Base-by-base conservation (phyloP, 148 eudicot species). In the Rhododendron griersonianum region DNA sequence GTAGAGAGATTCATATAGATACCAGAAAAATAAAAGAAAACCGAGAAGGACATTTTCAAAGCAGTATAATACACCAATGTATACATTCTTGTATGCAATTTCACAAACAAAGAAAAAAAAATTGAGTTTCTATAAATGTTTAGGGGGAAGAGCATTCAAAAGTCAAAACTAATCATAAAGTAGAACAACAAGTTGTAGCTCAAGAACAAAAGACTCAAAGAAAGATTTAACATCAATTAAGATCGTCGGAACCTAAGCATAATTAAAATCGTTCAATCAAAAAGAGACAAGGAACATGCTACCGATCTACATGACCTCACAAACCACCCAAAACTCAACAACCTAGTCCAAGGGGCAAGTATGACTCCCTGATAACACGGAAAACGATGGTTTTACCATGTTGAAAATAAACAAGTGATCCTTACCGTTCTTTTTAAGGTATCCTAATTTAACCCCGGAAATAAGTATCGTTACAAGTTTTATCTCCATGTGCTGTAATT, bases 11-110 rank as follows among this genome's bases (percentile, higher is more conserved):
- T 61, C n/a, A 35, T 2, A 80, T 45, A 78, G 61, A 73, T 44
- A 37, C 50, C 19, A 85, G 84, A 71, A 48, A 21, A 80, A 47
- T 30, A 77, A 9, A 76, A 51, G 69, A 65, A 79, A 83, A 81
- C 61, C 30, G n/a, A 33, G 35, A 33, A 63, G 69, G 8, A 28
- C 2, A 80, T 57, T 39, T 39, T 11, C 51, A 51, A 3, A 59
- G 73, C 15, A 44, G 11, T n/a, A 55, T 14, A 21, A 39, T 33
- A 14, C 11, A n/a, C 8, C n/a, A 25, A 25, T 30, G 25, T 33
- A 30, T 37, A 30, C 1, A 7, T 50, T 30, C 13, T 25, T 11
- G 8, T 28, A 28, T 80, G 7, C 82, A 80, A 63, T 7, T 21
- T 63, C 71, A 23, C 30, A 23, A 23, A 23, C 8, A 18, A 11